Evolutionary conservation across 139 green algal species (phyloP), one percentile per base, ranked within the genome.

Genomic region (Chlamydomonas eustigma): DNA sequence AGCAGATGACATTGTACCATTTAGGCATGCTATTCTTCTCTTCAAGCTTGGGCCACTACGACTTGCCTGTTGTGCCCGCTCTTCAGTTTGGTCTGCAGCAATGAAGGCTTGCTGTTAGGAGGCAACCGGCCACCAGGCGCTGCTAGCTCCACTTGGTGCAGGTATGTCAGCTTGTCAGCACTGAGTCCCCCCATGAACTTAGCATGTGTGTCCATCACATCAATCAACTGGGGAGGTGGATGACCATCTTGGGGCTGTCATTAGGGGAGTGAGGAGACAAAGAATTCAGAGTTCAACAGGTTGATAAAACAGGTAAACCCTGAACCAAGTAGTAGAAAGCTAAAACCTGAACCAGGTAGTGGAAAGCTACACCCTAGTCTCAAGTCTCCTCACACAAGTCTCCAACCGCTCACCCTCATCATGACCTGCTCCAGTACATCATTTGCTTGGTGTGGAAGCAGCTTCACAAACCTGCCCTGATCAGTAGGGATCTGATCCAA

Each of bases 71-170:
- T 81, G 24, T 79, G 71, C 25, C 78, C 78, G 3, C 31, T 12
- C 74, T 86, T 86, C 50, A 83, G 69, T 51, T 86, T 86, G 37
- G 69, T 78, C 37, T 86, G 81, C 69, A 86, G 77, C 64, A 86
- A 51, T 2, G 77, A 83, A 4, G 74, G 44, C 32, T 71, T 64
- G 50, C 34, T 69, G 51, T 83, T 86, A 44, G 38, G n/a, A 1
- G 64, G 64, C 32, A 86, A 39, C 32, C 75, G 77, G 4, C 71
- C 38, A 24, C 73, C 75, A 30, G 74, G 74, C 2, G 75, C 30
- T 1, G 77, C 70, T 37, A 71, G 70, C 77, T 86, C 81, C 77
- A 86, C 58, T 35, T 70, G 58, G 25, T 32, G 25, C 8, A 70
- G 32, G 58, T 70, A 70, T 6, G 25, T 18, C 58, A 70, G 6